Conservation (phyloP, 495 filamentous ascomycete genomes). For the Talaromyces nanjingensis region DNA sequence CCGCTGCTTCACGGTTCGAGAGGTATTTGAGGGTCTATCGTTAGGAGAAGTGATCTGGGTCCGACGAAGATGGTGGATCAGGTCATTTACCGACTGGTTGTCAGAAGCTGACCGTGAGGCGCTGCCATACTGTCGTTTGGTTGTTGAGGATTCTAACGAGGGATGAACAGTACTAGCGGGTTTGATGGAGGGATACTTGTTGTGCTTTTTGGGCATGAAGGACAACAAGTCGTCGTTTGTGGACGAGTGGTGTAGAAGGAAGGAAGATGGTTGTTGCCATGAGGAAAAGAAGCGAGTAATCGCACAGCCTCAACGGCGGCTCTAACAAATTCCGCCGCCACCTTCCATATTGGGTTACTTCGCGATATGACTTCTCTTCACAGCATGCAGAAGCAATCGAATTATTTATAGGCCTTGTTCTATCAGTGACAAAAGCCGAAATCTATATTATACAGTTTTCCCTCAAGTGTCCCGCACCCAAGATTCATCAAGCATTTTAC, state of each 20-base stretch:
- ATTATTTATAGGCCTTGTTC: background rate
- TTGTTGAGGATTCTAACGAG: slow-evolving; percentile 22
- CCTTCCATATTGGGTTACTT: background rate
- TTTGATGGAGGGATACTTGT: slow-evolving; percentile 25
- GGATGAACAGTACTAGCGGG: slow-evolving; percentile 33
- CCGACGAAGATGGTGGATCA: slow-evolving; percentile 42
- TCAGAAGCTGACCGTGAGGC: slow-evolving; percentile 12
- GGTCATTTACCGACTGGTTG: slow-evolving; percentile 37
- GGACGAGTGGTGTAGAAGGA: too few species aligned
- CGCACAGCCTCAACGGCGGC: background rate
- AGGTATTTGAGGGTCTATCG: slow-evolving; percentile 11
- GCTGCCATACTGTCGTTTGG: slow-evolving; percentile 23
- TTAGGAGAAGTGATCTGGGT: slow-evolving; percentile 28
- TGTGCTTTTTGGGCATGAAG: slow-evolving; percentile 44
- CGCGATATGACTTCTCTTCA: background rate
- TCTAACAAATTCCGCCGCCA: background rate
- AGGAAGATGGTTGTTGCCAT: background rate
- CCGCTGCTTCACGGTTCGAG: slow-evolving; percentile 18
- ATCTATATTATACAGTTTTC: background rate
- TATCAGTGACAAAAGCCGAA: background rate
- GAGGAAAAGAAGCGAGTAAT: background rate
- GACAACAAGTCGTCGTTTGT: background rate
- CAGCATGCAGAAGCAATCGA: background rate
- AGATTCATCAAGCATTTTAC: slow-evolving; percentile 57
- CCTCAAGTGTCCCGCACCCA: slow-evolving; percentile 53